These are phyloP conservation scores for Fusarium irregulare DNA, from an alignment of 2,329 filamentous ascomycete genomes.

Conservation along the genomic window DNA sequence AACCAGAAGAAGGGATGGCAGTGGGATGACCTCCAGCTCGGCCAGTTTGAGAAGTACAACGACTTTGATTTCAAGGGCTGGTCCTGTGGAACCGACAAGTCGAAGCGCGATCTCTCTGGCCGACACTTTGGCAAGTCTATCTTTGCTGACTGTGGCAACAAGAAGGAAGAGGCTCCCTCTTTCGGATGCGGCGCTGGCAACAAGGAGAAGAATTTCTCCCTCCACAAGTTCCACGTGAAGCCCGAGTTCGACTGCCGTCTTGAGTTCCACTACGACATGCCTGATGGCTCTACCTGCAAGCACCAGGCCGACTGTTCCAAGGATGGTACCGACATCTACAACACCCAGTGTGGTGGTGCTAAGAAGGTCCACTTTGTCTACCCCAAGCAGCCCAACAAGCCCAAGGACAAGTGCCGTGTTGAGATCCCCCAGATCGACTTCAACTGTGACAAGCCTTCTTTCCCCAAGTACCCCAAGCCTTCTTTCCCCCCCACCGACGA, in stretches of 20 bases:
- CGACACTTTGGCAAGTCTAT: conserved; percentile 70
- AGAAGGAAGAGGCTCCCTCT: conserved; percentile 63
- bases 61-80: conserved; percentile 82
- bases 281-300: conserved; percentile 84
- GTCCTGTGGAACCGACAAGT: conserved; percentile 69
- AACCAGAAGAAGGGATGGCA: conserved; percentile 77
- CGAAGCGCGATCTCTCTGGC: conserved; percentile 69
- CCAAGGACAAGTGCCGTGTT: conserved; percentile 72
- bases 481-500: conserved; percentile 32
- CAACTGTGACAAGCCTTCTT: conserved; percentile 66
- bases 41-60: conserved; percentile 73
- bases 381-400: conserved; percentile 65
- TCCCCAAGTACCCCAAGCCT: conserved; percentile 30
- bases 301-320: conserved; percentile 76
- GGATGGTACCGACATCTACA: conserved; percentile 76
- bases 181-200: conserved; percentile 59
- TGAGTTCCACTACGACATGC: conserved; percentile 89
- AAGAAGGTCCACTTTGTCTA: conserved; percentile 80
- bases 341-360: conserved; percentile 93
- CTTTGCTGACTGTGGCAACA: conserved; percentile 62
- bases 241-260: conserved; percentile 81
- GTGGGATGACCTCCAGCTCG: conserved; percentile 73
- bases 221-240: conserved; percentile 78
- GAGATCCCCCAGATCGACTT: conserved; percentile 80
- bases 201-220: conserved; percentile 70